Evolutionary conservation across 306 rosid genomes (phyloP).

Genomic region (Castanea mollissima): DNA sequence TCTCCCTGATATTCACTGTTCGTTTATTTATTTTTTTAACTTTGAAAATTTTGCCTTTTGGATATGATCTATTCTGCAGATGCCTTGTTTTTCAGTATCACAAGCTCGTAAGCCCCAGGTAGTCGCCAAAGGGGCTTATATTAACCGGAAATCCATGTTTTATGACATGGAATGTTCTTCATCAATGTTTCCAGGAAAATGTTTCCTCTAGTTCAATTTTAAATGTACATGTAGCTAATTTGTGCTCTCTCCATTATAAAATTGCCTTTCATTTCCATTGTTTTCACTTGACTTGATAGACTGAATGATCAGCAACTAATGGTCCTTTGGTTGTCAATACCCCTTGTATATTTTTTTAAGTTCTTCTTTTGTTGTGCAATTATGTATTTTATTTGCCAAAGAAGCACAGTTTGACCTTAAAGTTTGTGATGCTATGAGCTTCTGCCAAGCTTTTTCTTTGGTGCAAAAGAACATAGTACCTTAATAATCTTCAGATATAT

Average conservation of each 20-base stretch:
- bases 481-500: slow-evolving; percentile 65
- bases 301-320: neutral
- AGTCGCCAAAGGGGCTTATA: slow-evolving; percentile 39
- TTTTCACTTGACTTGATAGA: neutral
- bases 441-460: slow-evolving; percentile 1
- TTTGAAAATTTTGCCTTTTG: neutral
- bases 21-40: neutral
- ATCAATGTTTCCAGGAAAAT: slow-evolving; percentile 49
- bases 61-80: slow-evolving; percentile 36
- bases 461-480: slow-evolving; percentile 22
- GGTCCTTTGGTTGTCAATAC: slow-evolving; percentile 4
- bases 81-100: slow-evolving; percentile 44
- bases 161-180: slow-evolving; percentile 47
- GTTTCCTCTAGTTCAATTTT: slow-evolving; percentile 49
- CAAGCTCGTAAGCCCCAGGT: slow-evolving; percentile 27
- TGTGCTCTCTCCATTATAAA: slow-evolving; percentile 1
- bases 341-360: neutral
- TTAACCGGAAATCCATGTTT: slow-evolving; percentile 54
- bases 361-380: neutral
- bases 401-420: slow-evolving; percentile 12
- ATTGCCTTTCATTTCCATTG: neutral
- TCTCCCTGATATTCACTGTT: slow-evolving; percentile 12
- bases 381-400: neutral
- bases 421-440: slow-evolving; percentile 2
- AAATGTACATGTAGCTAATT: neutral